Percentiles rank a stretch among this genome's conserved stretches.
Conservation (phyloP, 2,329 filamentous ascomycete genomes). For the Phialemonium atrogriseum region DNA sequence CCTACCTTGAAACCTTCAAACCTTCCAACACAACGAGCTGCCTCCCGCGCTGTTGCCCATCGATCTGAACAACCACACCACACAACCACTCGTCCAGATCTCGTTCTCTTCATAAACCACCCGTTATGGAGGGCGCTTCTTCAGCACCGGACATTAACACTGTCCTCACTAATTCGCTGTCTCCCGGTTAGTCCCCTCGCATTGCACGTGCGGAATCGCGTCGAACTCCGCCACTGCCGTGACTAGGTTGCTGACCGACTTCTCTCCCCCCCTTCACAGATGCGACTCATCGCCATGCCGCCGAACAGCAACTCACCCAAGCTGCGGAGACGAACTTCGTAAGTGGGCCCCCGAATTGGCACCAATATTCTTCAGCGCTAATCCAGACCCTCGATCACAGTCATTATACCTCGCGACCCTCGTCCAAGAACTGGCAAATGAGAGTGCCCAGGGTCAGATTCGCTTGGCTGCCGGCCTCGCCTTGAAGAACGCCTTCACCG, state of each 20-base stretch:
- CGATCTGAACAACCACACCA: no score
- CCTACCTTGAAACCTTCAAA: constrained; percentile 14
- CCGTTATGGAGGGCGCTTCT: constrained; percentile 53
- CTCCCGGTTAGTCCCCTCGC: constrained; percentile 60
- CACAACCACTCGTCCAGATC: constrained; percentile 7
- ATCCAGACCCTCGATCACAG: constrained; percentile 40
- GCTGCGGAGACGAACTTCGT: constrained; percentile 96
- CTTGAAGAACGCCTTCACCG: constrained; percentile 95
- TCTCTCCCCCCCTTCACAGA: constrained; percentile 49
- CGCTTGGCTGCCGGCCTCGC: constrained; percentile 92
- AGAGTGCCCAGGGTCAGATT: constrained; percentile 72
- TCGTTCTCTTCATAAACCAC: constrained; percentile 14
- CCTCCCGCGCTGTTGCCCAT: no score
- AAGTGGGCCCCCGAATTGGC: constrained; percentile 26
- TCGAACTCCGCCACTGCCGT: constrained; percentile 9
- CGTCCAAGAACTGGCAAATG: constrained; percentile 89
- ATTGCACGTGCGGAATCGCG: constrained; percentile 8
- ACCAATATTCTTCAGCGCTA: constrained; percentile 7
- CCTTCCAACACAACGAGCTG: no score
- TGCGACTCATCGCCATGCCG: constrained; percentile 78
- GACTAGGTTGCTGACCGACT: constrained; percentile 25
- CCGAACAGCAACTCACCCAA: constrained; percentile 88
- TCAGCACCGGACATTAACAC: constrained; percentile 78
- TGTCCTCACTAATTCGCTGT: constrained; percentile 95
- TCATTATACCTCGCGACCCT: constrained; percentile 88